Evolutionary conservation across 331 rosid genomes (phyloP), one percentile per base, ranked within the genome.

Genomic region (Cucumis variabilis): DNA sequence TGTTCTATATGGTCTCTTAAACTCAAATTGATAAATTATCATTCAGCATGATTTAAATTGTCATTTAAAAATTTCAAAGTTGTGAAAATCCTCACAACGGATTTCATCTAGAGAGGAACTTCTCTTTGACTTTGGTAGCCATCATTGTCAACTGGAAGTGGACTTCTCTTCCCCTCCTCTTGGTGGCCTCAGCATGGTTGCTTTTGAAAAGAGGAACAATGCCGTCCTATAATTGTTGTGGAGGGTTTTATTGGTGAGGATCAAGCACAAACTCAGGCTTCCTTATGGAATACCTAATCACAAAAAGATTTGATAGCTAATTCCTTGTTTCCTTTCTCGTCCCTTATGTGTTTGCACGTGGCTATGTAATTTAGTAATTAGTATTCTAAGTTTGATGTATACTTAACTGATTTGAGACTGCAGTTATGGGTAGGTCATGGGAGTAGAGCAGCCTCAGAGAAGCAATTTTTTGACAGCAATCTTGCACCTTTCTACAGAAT

Each of bases 401-500:
- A 77, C 67, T 82, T 92, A 80, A 86, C 76, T 82, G 78, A 77
- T 71, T 80, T 87, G 88, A 11, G 68, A 63, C 91, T 92, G 93
- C 94, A 96, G 99, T 90, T 97, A 88, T 97, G 99, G 99, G 98
- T 94, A 25, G 99, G 99, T 89, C 98, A 77, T 87, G 98, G 92
- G 87, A 97, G 99, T 91, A 94, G 83, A 92, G 99, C 98, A 62
- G 99, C 99, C 2, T 93, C 92, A 89, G 99, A 97, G 93, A 97
- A 97, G 88, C 93, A 89, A 2, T 97, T 92, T 87, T 97, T 97
- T 72, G 99, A 95, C 88, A 95, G 88, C 70, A 97, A 95, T 86
- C 98, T 97, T 68, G 98, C 99, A 41, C 99, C 99, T 76, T 97
- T 97, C 90, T 97, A 97, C 91, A 90, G 99, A 92, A 97, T 97